Evolutionary conservation across 2,329 filamentous ascomycete genomes (phyloP).

Genomic region (Mariannaea sp.): DNA sequence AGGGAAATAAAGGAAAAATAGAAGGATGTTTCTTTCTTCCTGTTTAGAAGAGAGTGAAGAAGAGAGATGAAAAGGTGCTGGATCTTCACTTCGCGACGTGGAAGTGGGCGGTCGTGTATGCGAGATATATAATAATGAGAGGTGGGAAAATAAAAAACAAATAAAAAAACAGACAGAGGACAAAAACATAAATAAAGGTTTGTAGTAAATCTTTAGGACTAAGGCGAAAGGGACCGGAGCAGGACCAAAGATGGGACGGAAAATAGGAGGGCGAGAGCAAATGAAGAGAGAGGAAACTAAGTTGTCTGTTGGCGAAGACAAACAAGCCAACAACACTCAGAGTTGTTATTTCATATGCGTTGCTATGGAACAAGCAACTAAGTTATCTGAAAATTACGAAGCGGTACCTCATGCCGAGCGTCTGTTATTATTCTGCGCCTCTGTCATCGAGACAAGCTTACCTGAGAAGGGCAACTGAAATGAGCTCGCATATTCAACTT

Average conservation of each 20-base stretch:
- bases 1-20: background rate
- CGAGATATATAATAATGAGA: background rate
- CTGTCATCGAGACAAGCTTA: background rate
- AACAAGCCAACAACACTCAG: background rate
- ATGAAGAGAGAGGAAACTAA: background rate
- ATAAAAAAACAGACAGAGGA: background rate
- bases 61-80: too few species aligned
- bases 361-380: background rate
- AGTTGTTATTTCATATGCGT: background rate
- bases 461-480: background rate
- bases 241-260: too few species aligned
- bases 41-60: too few species aligned
- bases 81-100: too few species aligned
- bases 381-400: too few species aligned
- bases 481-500: background rate
- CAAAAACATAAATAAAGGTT: too few species aligned
- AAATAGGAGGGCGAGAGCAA: background rate
- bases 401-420: background rate
- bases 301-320: constrained; percentile 1
- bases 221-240: background rate
- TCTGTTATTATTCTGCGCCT: background rate
- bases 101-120: too few species aligned
- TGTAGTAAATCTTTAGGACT: background rate
- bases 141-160: too few species aligned
- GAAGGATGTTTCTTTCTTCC: too few species aligned